Percentiles rank a stretch among this genome's conserved stretches.
Conservation (phyloP, 352 stramenopile species). For the Lagenidium giganteum region DNA sequence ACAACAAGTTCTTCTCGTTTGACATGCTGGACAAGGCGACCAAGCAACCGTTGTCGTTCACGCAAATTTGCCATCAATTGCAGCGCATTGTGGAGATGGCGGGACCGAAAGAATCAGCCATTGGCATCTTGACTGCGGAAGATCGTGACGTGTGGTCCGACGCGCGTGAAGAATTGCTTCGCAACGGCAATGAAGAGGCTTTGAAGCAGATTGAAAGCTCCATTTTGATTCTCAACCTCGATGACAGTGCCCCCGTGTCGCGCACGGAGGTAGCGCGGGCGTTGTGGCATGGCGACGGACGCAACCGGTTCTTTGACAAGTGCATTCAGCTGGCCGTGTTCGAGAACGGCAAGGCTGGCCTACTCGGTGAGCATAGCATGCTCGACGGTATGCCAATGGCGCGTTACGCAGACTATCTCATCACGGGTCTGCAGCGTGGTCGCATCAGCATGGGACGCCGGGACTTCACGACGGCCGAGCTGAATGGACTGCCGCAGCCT, state of each 20-base stretch:
- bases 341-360: constrained; percentile 92
- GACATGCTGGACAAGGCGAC: constrained; percentile 39
- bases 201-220: constrained; percentile 62
- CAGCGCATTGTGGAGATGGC: constrained; percentile 42
- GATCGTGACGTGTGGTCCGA: constrained; percentile 79
- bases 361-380: constrained; percentile 93
- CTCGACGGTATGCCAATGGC: constrained; percentile 83
- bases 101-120: constrained; percentile 37
- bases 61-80: constrained; percentile 52
- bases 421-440: constrained; percentile 43
- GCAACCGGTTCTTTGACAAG: constrained; percentile 98
- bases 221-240: constrained; percentile 62
- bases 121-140: constrained; percentile 66
- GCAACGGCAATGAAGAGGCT: constrained; percentile 50
- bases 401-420: constrained; percentile 56
- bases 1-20: constrained; percentile 75
- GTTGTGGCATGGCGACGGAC: constrained; percentile 81
- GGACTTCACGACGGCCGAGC: constrained; percentile 33
- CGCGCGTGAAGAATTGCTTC: constrained; percentile 59
- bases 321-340: constrained; percentile 95
- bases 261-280: constrained; percentile 56
- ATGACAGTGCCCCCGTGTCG: constrained; percentile 54
- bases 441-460: constrained; percentile 41
- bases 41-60: constrained; percentile 38
- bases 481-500: constrained; percentile 23